phyloP scores from a whole-genome alignment of 345 rosid species.

The Eucalyptus caleyi region DNA sequence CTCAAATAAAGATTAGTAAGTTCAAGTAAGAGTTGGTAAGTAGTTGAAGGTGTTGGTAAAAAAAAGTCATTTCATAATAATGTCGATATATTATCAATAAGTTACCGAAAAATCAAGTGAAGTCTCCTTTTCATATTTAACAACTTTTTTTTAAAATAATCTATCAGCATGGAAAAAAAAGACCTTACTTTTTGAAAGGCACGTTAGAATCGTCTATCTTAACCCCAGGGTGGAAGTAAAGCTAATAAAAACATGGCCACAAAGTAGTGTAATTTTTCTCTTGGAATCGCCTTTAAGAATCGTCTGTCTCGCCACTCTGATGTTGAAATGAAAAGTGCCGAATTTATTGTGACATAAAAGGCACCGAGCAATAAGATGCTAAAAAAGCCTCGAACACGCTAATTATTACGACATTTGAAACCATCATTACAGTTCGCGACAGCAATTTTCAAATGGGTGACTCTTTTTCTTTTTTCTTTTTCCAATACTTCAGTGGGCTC shows the following conservation, averaged over 20 bases:
- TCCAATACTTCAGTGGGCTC: not conserved
- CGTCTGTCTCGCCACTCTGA: not conserved
- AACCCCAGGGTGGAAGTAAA: not conserved
- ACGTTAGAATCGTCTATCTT: not conserved
- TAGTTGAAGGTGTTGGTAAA: not conserved
- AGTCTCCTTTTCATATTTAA: not conserved
- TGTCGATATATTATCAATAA: not conserved
- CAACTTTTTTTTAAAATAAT: not conserved
- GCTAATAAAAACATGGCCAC: not conserved
- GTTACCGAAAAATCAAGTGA: not conserved
- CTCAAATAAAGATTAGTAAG: not conserved
- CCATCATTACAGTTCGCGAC: not conserved
- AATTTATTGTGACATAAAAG: not conserved
- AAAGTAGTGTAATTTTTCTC: not conserved
- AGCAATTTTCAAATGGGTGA: not conserved
- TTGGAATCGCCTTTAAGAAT: not conserved
- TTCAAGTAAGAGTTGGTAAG: not conserved
- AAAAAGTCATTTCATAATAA: not conserved
- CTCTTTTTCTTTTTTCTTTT: not conserved
- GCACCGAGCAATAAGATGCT: not conserved
- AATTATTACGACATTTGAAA: not conserved
- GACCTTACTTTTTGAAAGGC: not conserved
- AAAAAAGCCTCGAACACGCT: not conserved
- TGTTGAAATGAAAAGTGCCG: not conserved
- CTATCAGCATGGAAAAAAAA: not conserved